Percentiles rank a stretch among this genome's conserved stretches.
These are phyloP conservation scores for Neolentinus lepideus DNA, from an alignment of 1,284 basidiomycete genomes.

Conservation along the genomic window DNA sequence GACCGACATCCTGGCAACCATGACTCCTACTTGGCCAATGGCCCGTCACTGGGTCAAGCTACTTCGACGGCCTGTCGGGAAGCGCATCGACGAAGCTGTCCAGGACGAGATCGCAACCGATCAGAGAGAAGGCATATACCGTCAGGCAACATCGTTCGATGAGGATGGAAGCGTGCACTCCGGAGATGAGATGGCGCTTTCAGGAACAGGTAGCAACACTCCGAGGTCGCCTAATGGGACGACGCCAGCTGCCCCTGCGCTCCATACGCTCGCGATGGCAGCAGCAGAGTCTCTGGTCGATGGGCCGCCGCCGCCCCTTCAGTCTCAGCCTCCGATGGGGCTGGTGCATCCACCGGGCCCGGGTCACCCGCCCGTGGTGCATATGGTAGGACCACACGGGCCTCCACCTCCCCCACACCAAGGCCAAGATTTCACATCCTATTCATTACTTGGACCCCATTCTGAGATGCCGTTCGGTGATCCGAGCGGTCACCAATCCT, in stretches of 20 bases:
- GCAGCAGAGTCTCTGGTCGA: neutral
- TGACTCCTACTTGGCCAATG: slow-evolving; percentile 5
- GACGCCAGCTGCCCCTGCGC: neutral
- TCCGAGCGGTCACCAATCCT: slow-evolving; percentile 1
- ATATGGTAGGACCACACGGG: neutral
- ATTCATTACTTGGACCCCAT: slow-evolving; percentile 1
- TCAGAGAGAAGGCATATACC: slow-evolving; percentile 4
- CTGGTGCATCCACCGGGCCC: neutral
- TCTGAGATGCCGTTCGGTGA: slow-evolving; percentile 3
- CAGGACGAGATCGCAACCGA: slow-evolving; percentile 5
- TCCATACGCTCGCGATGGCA: slow-evolving; percentile 2
- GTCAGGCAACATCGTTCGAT: neutral
- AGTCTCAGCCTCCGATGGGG: neutral
- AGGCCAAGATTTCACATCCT: neutral
- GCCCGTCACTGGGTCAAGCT: slow-evolving; percentile 3
- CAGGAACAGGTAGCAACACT: neutral
- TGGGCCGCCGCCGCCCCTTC: neutral
- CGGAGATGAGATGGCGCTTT: neutral
- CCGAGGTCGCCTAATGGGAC: neutral
- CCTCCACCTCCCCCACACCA: neutral
- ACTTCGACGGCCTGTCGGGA: slow-evolving; percentile 2
- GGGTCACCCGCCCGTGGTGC: neutral
- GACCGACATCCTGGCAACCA: slow-evolving; percentile 2
- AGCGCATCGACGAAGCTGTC: slow-evolving; percentile 5
- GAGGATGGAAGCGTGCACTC: neutral